Conservation (phyloP, 805 yeast species). For the Tetrapisispora pingtungensis region DNA sequence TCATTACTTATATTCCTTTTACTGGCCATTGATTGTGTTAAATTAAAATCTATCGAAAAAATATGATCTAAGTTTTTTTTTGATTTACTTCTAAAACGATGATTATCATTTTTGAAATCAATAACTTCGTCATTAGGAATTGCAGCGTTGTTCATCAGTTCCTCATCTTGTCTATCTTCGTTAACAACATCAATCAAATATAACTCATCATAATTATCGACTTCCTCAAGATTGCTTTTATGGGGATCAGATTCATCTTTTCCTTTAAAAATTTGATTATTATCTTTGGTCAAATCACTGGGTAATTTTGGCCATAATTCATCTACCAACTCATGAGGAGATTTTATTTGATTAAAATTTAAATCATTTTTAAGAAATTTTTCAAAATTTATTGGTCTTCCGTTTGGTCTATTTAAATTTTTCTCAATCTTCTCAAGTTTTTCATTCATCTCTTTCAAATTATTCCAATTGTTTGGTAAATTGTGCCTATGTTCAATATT, state of each 20-base stretch:
- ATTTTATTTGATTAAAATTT: conserved; percentile 20
- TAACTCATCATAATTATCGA: neutral
- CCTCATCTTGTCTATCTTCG: neutral
- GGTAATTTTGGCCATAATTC: conserved; percentile 21
- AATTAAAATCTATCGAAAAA: conserved; percentile 12
- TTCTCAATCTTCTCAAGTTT: conserved; percentile 27
- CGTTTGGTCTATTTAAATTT: conserved; percentile 9
- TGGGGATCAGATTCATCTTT: no score
- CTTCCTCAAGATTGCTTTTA: no score
- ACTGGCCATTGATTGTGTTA: conserved; percentile 20
- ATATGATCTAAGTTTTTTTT: neutral
- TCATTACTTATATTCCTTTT: conserved; percentile 4
- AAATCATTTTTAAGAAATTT: conserved; percentile 17
- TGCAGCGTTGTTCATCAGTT: no score
- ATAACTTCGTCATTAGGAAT: no score
- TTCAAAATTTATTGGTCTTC: conserved; percentile 7
- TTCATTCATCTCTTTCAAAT: conserved; percentile 27
- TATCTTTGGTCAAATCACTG: no score
- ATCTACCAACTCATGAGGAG: conserved; percentile 25
- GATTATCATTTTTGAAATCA: no score
- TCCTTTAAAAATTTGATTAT: no score
- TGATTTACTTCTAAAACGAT: no score
- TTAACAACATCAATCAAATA: neutral
- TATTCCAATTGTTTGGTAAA: conserved; percentile 29
- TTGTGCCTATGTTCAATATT: conserved; percentile 20